phyloP scores from a whole-genome alignment of 2,329 filamentous ascomycete genomes.

The Ceratocystis papillata region DNA sequence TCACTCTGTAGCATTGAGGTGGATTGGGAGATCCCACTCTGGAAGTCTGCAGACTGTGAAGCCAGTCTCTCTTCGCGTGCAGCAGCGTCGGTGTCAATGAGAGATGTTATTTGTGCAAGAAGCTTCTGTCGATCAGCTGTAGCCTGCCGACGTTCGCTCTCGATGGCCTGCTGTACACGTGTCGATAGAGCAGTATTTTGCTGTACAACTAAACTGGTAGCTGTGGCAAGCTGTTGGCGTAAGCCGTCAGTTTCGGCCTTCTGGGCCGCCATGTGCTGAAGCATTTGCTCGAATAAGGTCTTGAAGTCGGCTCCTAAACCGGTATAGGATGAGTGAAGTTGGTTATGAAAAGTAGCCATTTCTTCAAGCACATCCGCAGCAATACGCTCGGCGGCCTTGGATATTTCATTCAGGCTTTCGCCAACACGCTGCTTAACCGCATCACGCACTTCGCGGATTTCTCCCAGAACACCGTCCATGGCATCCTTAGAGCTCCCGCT shows the following conservation, averaged over 20 bases:
- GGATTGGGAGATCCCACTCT: slow-evolving; percentile 35
- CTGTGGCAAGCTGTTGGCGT: slow-evolving; percentile 19
- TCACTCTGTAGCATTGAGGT: slow-evolving; percentile 55
- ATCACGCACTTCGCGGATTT: slow-evolving; percentile 59
- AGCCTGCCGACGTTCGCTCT: slow-evolving; percentile 63
- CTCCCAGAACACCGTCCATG: slow-evolving; percentile 83
- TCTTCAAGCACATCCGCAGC: slow-evolving; percentile 23
- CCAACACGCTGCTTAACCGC: slow-evolving; percentile 53
- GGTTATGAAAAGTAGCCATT: slow-evolving; percentile 19
- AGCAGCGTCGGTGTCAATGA: slow-evolving; percentile 27
- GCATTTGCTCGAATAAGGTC: slow-evolving; percentile 67
- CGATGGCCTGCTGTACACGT: slow-evolving; percentile 54
- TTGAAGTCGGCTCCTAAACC: slow-evolving; percentile 79
- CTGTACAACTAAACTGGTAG: slow-evolving; percentile 41
- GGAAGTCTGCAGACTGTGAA: slow-evolving; percentile 14
- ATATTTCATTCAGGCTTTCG: slow-evolving; percentile 20
- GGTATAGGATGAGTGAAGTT: slow-evolving; percentile 77
- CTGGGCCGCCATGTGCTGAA: slow-evolving; percentile 51
- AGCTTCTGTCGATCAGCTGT: slow-evolving; percentile 51
- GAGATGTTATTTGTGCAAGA: slow-evolving; percentile 49
- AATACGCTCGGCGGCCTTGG: slow-evolving; percentile 16
- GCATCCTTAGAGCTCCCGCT: slow-evolving; percentile 63
- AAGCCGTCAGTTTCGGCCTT: slow-evolving; percentile 20
- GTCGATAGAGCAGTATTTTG: slow-evolving; percentile 56
- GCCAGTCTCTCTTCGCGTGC: slow-evolving; percentile 19